A percentile compares a stretch with the other conserved stretches of the same genome.
Conservation (phyloP, 225 moss, liverwort and hornwort species). For the Thuidium tamariscinum region DNA sequence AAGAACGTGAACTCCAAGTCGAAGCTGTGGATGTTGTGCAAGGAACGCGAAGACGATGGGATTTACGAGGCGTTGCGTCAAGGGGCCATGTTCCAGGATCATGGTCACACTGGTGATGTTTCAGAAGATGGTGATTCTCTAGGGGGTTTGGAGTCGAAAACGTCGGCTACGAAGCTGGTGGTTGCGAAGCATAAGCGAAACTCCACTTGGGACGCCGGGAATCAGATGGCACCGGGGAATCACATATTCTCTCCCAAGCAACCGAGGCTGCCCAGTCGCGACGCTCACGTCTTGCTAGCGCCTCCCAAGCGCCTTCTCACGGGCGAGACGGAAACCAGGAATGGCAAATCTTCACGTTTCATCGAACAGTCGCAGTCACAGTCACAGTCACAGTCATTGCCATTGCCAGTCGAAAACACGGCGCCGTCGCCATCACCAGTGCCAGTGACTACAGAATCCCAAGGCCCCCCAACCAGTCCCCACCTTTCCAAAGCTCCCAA, state of each 20-base stretch:
- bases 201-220: constrained; percentile 27
- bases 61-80: neutral
- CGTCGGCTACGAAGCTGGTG: neutral
- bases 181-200: constrained; percentile 26
- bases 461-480: neutral
- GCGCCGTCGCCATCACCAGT: neutral
- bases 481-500: neutral
- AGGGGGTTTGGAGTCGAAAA: neutral
- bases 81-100: neutral
- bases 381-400: neutral
- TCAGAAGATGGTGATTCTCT: neutral
- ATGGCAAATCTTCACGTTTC: neutral
- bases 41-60: neutral
- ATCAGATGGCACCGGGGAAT: neutral
- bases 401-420: neutral
- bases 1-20: neutral
- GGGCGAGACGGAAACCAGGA: neutral
- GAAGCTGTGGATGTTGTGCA: neutral
- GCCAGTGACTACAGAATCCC: neutral
- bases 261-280: constrained; percentile 10
- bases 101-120: neutral
- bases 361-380: neutral
- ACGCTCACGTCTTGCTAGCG: constrained; percentile 21
- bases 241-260: constrained; percentile 24
- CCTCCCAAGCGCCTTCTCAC: constrained; percentile 21